Conservation (phyloP, 2,329 filamentous ascomycete species). For the Cadophora gregata region DNA sequence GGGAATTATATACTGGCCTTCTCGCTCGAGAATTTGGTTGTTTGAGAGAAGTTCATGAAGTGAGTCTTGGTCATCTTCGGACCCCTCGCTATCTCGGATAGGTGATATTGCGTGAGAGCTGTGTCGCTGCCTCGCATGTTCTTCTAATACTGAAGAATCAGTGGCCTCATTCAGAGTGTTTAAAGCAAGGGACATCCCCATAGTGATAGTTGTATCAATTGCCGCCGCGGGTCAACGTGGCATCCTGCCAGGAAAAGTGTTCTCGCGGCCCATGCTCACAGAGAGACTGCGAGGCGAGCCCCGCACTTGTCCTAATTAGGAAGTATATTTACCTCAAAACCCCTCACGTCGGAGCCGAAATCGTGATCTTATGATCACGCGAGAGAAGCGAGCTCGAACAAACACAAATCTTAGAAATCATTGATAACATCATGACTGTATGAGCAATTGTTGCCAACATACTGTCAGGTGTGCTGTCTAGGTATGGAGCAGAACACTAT, state of each 20-base stretch:
- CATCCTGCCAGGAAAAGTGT: neutral
- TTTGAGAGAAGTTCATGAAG: neutral
- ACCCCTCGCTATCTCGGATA: neutral
- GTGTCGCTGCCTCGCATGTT: neutral
- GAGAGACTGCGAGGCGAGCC: neutral
- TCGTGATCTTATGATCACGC: neutral
- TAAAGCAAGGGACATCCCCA: neutral
- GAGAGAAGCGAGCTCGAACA: neutral
- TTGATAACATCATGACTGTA: too few relatives aligned
- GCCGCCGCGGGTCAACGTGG: neutral
- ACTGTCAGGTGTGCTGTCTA: too few relatives aligned
- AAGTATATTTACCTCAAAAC: constrained; percentile 14
- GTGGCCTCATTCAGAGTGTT: neutral
- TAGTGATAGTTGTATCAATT: too few relatives aligned
- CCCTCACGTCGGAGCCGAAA: neutral
- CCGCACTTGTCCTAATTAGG: neutral
- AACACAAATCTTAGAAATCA: neutral
- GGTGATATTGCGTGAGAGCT: neutral
- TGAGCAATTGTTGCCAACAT: too few relatives aligned
- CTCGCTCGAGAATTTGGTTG: neutral
- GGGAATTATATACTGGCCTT: neutral
- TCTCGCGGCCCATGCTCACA: too few relatives aligned
- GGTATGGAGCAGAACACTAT: too few relatives aligned
- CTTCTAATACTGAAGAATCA: neutral
- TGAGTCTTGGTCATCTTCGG: constrained; percentile 6